A percentile compares a stretch with the other conserved stretches of the same genome.
Conservation (phyloP, 352 stramenopile genomes). For the Globisporangium alternatum region DNA sequence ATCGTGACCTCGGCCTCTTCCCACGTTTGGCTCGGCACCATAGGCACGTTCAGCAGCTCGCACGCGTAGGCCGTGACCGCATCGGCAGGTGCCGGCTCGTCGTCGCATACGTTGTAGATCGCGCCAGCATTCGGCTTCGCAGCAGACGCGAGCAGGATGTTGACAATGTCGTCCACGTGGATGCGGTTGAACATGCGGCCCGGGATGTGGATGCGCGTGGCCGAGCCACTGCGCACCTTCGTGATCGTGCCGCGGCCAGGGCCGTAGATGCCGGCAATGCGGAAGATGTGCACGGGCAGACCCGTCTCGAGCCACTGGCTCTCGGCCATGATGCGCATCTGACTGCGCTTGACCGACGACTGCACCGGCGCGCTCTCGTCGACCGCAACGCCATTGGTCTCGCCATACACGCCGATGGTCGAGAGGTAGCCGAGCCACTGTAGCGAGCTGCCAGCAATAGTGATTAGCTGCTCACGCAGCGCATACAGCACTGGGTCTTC, state of each 20-base stretch:
- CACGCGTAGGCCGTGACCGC: constrained; percentile 78
- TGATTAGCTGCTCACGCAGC: constrained; percentile 39
- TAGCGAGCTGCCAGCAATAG: constrained; percentile 40
- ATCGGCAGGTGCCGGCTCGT: constrained; percentile 80
- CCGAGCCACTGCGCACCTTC: constrained; percentile 65
- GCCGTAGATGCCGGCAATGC: constrained; percentile 91
- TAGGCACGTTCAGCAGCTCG: constrained; percentile 53
- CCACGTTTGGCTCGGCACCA: constrained; percentile 58
- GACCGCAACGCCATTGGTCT: constrained; percentile 81
- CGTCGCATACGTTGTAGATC: constrained; percentile 90
- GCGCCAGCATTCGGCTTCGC: constrained; percentile 48
- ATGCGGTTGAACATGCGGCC: constrained; percentile 85
- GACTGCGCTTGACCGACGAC: constrained; percentile 62
- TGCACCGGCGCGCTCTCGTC: constrained; percentile 76
- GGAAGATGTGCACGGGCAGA: constrained; percentile 84
- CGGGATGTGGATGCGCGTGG: constrained; percentile 70
- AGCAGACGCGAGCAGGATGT: constrained; percentile 72
- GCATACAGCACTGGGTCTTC: constrained; percentile 73
- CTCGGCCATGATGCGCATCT: constrained; percentile 79
- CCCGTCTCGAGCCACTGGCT: constrained; percentile 62
- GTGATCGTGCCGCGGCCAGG: constrained; percentile 78
- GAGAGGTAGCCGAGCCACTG: constrained; percentile 90
- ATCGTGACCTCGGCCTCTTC: constrained; percentile 73
- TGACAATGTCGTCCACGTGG: constrained; percentile 90
- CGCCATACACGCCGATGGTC: constrained; percentile 92